Evolutionary conservation across 129 eudicot genomes (phyloP), one percentile per base, ranked within the genome.

Genomic region (Solidago caesia): DNA sequence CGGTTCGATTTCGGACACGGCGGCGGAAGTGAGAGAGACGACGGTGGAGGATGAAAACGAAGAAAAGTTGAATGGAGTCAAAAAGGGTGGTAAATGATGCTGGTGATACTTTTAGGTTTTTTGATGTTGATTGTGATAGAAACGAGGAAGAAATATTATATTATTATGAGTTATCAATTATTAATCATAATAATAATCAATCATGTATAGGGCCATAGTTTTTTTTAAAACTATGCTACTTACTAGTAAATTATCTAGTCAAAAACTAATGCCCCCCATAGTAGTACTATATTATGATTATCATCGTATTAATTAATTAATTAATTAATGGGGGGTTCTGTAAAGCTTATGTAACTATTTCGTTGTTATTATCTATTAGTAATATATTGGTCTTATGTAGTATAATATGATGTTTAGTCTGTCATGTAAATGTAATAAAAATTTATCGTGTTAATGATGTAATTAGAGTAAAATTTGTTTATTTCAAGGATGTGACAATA

Each of bases 101-200:
- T 33, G 39, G 39, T 33, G 39, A 33, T 33, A 33, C 39, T 52
- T 63, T 55, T 73, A 51, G 78, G 78, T 11, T 72, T 79, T 79
- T 79, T 79, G 83, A 79, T 72, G 78, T 56, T 79, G 83, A 79
- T 79, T 79, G 82, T 79, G 78, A 72, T 79, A 45, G 67, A 79
- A 79, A 64, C 82, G 69, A 79, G 82, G 73, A 71, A 44, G 44
- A 64, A 64, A 71, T 64, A 44, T 63, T 67, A 62, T 52, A 55
- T 46, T n/a, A 61, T 69, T 51, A 33, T 33, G 39, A 33, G 39
- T 33, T 33, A 33, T 33, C 39, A 33, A 33, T 3, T 33, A 33
- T 0, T 33, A 33, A 33, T 33, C 39, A 33, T 33, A 3, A 33
- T 33, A 33, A 33, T 21, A 21, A 76, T 76, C 42, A 44, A 57